Conservation (phyloP, 129 eudicot species). For the Cynara cardunculus region DNA sequence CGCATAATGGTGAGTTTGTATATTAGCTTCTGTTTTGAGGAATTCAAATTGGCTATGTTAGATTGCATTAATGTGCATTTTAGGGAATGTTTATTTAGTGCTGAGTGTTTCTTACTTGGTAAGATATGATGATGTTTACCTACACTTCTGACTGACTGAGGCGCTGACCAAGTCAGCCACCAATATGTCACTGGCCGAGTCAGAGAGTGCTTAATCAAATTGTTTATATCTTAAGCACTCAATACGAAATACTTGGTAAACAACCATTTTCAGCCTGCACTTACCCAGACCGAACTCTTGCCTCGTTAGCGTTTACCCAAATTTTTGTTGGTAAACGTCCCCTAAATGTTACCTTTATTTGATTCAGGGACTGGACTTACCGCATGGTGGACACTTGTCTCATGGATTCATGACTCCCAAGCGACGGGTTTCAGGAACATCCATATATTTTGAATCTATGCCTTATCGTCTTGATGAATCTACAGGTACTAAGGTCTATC, state of each 20-base stretch:
- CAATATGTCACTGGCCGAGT: background rate
- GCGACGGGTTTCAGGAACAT: conserved; percentile 89
- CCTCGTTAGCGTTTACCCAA: background rate
- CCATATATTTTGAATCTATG: conserved; percentile 89
- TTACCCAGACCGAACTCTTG: background rate
- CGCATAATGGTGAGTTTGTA: conserved; percentile 74
- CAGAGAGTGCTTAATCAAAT: background rate
- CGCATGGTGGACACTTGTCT: conserved; percentile 92
- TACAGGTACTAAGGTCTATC: conserved; percentile 46
- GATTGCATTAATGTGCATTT: background rate
- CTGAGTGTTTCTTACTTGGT: background rate
- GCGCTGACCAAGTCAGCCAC: background rate
- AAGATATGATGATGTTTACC: background rate
- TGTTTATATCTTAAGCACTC: background rate
- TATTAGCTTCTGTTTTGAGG: background rate
- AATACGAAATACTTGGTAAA: background rate
- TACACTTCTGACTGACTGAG: background rate
- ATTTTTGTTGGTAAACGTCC: background rate
- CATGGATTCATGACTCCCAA: conserved; percentile 98
- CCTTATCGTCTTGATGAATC: conserved; percentile 92
- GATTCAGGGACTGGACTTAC: conserved; percentile 83
- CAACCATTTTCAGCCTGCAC: background rate
- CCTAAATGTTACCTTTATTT: background rate
- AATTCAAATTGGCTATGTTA: background rate
- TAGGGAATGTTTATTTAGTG: background rate